phyloP scores from a whole-genome alignment of 176 grass and related monocot genomes.

The Raddia guianensis region DNA sequence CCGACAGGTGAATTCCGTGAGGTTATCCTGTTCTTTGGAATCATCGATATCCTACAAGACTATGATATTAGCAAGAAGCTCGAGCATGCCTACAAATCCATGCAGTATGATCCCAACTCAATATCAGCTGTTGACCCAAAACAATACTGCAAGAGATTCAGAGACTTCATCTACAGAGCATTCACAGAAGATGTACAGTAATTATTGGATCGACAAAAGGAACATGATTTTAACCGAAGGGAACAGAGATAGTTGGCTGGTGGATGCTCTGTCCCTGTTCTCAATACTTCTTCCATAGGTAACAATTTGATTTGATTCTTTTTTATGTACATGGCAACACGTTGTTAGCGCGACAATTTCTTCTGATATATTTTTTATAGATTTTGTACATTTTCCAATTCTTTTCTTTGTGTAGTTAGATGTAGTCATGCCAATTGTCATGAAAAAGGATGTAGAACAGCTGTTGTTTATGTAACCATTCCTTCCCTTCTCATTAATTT shows the following conservation, averaged over 20 bases:
- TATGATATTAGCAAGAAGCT: slow-evolving; percentile 95
- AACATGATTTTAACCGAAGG: neutral
- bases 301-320: no score
- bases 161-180: slow-evolving; percentile 75
- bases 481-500: no score
- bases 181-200: slow-evolving; percentile 55
- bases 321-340: no score
- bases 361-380: no score
- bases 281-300: slow-evolving; percentile 13
- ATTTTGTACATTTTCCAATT: no score
- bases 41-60: slow-evolving; percentile 92
- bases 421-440: no score
- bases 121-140: slow-evolving; percentile 60
- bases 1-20: slow-evolving; percentile 73
- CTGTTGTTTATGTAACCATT: no score
- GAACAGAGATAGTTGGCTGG: slow-evolving; percentile 20
- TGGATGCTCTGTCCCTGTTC: slow-evolving; percentile 2
- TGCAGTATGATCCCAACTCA: slow-evolving; percentile 66
- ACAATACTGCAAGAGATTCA: slow-evolving; percentile 81
- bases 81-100: slow-evolving; percentile 87
- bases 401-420: no score
- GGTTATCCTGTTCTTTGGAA: slow-evolving; percentile 83
- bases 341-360: no score
- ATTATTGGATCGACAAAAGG: neutral
- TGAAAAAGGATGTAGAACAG: no score